Base-by-base conservation (phyloP, 306 rosid genomes). In the Ormosia semicastrata region DNA sequence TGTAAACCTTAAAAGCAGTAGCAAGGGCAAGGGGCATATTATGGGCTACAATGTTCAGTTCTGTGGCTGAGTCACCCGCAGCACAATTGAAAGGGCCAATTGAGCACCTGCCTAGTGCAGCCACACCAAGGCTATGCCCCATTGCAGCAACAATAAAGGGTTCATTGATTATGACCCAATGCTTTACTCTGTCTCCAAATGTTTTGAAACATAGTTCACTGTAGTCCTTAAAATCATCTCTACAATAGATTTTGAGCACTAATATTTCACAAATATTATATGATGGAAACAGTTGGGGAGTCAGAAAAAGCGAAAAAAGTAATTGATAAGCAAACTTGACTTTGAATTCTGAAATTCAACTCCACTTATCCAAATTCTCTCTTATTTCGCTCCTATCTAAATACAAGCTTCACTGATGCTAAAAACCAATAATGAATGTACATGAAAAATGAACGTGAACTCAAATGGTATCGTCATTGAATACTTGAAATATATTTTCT, bases 141-240 rank as follows among this genome's bases (percentile, higher is more conserved):
- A 57, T n/a, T 13, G 24, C 18, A 2, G 83, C 81, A 8, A 49
- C 8, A 8, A 76, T 18, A 3, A 5, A 70, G 2, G 87, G 87
- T 62, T 86, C 85, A 46, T 86, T 83, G 32, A 86, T 65, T 36
- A 87, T 86, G 24, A 83, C 14, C 88, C 88, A 85, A 77, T 77
- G 71, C 33, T 81, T 85, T 30, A 85, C 84, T 49, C 84, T 66
- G 34, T 85, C 88, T 53, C 88, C 88, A 30, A 39, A 85, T 43
- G 37, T 44, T 18, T 18, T 63, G 46, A 81, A 85, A 56, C 88
- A 81, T 6, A 85, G 12, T 5, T 83, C 85, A 53, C 81, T 71
- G 9, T 80, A 87, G 40, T 83, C 84, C 47, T 65, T 71, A 39
- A 75, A 86, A 30, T 86, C 85, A 71, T 70, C 60, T 56, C 89